A percentile compares a stretch with the other conserved stretches of the same genome.
Conservation (phyloP, 352 stramenopile species). For the Phytophthora colocasiae region DNA sequence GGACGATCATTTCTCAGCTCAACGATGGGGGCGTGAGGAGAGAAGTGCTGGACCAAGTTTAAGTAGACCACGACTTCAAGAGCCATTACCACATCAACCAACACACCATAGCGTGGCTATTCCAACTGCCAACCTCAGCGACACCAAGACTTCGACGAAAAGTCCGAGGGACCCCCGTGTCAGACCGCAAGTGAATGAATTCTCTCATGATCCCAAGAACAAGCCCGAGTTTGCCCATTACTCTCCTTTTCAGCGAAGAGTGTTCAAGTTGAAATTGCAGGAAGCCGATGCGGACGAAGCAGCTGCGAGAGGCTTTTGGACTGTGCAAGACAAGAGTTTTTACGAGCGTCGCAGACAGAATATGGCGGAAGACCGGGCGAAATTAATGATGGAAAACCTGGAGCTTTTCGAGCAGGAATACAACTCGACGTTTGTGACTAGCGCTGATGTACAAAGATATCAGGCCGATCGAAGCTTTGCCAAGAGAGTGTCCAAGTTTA, state of each 20-base stretch:
- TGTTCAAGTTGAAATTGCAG: constrained; percentile 36
- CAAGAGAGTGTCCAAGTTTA: constrained; percentile 21
- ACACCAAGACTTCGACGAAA: not conserved
- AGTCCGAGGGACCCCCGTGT: constrained; percentile 5
- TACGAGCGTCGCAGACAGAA: constrained; percentile 5
- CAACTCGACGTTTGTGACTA: constrained; percentile 2
- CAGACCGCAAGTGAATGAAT: constrained; percentile 2
- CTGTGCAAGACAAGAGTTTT: not conserved
- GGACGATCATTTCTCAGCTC: not conserved
- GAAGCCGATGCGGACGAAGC: constrained; percentile 29
- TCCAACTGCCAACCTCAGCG: not conserved
- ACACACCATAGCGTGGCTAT: not conserved
- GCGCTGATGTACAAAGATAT: constrained; percentile 14
- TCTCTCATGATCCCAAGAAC: not conserved
- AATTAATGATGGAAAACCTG: constrained; percentile 16
- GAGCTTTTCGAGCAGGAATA: constrained; percentile 30
- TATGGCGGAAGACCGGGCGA: constrained; percentile 9
- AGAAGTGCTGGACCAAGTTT: not conserved
- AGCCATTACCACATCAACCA: not conserved
- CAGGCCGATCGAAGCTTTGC: constrained; percentile 21
- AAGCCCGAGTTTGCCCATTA: not conserved
- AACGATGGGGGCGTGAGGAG: not conserved
- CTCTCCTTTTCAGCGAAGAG: constrained; percentile 17
- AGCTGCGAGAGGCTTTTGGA: not conserved
- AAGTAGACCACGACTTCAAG: constrained; percentile 2